A percentile compares a stretch with the other conserved stretches of the same genome.
Evolutionary conservation across 805 yeast species (phyloP).

Genomic region (Candida corydali): DNA sequence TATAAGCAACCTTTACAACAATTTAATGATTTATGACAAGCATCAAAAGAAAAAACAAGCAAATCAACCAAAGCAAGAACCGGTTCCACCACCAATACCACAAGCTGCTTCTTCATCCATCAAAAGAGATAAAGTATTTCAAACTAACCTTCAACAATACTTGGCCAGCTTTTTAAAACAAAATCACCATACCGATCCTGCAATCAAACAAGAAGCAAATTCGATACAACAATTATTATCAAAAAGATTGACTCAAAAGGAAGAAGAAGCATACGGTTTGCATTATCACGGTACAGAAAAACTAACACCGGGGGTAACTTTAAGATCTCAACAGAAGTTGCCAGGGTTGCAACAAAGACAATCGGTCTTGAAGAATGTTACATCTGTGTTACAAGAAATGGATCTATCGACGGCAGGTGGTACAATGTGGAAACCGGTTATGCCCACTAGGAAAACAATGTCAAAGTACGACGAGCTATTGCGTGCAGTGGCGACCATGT

Average conservation of each 20-base stretch:
- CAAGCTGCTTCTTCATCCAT: conserved; percentile 52
- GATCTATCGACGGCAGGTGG: conserved; percentile 61
- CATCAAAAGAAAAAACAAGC: conserved; percentile 50
- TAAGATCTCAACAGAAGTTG: conserved; percentile 61
- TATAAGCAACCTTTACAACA: conserved; percentile 76
- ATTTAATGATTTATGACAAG: conserved; percentile 68
- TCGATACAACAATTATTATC: conserved; percentile 43
- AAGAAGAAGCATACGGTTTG: conserved; percentile 82
- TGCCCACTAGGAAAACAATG: conserved; percentile 81
- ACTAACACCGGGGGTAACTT: conserved; percentile 71
- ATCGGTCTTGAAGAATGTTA: conserved; percentile 70
- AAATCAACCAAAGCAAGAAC: conserved; percentile 37
- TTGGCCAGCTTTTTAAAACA: conserved; percentile 33
- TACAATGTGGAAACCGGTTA: conserved; percentile 63
- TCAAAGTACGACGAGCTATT: conserved; percentile 72
- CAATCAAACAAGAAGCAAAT: conserved; percentile 31
- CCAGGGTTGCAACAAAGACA: conserved; percentile 53
- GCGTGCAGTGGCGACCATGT: conserved; percentile 61
- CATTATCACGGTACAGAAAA: conserved; percentile 68
- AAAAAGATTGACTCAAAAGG: conserved; percentile 63
- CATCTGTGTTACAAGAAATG: conserved; percentile 69
- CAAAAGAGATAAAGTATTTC: conserved; percentile 37
- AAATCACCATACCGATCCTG: conserved; percentile 21
- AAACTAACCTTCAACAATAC: conserved; percentile 43
- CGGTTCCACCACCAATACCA: conserved; percentile 56